Percentiles rank a stretch among this genome's conserved stretches.
Conservation (phyloP, 164 flowering plant species). For the Vitis riparia region DNA sequence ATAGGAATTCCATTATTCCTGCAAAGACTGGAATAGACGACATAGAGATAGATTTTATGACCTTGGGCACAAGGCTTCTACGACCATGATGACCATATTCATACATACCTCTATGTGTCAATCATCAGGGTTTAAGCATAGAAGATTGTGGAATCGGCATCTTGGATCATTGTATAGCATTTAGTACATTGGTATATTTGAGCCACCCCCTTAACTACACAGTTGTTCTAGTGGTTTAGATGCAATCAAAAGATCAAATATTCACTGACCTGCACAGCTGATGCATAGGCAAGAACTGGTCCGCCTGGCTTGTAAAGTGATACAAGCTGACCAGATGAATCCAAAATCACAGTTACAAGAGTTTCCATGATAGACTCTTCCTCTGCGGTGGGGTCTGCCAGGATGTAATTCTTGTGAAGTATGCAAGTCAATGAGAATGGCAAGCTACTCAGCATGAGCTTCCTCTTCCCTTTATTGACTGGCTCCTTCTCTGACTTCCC, state of each 20-base stretch:
- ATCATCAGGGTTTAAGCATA: background rate
- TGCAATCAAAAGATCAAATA: background rate
- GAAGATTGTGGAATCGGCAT: background rate
- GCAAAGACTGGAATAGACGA: too few species aligned
- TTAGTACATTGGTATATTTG: background rate
- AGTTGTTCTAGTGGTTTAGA: background rate
- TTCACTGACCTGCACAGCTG: conserved; percentile 64
- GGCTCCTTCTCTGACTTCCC: conserved; percentile 45
- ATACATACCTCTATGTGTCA: background rate
- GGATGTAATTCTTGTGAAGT: conserved; percentile 79
- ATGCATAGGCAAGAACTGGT: conserved; percentile 65
- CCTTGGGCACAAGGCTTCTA: background rate
- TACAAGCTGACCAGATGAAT: conserved; percentile 68
- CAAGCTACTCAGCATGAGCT: conserved; percentile 44
- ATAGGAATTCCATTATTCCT: too few species aligned
- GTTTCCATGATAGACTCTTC: conserved; percentile 77
- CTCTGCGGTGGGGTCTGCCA: conserved; percentile 91
- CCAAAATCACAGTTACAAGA: conserved; percentile 61
- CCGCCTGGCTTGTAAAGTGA: conserved; percentile 93
- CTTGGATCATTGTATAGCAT: background rate
- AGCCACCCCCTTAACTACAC: background rate
- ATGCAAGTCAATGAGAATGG: conserved; percentile 87
- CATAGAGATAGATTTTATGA: background rate
- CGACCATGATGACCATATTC: background rate
- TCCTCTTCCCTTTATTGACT: conserved; percentile 75